Evolutionary conservation across 192 early-diverging fungal species (phyloP).

Genomic region (Helicostylum pulchrum): DNA sequence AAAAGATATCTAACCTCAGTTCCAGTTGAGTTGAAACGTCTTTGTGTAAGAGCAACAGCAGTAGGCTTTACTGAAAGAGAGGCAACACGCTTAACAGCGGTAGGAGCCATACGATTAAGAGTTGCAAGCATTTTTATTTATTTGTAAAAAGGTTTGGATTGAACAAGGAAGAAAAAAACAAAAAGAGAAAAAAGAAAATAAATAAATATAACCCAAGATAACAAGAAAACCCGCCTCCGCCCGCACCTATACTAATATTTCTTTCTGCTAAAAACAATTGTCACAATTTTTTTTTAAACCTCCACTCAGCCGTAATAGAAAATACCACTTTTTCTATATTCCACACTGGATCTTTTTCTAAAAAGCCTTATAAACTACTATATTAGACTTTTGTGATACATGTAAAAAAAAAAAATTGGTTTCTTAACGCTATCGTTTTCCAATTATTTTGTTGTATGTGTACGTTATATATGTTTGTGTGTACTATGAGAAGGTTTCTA

Average conservation of each 20-base stretch:
- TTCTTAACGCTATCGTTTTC: too few species aligned
- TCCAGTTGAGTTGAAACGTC: conserved; percentile 34
- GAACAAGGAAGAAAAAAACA: background rate
- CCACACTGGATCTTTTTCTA: too few species aligned
- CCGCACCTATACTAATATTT: background rate
- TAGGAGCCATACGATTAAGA: conserved; percentile 32
- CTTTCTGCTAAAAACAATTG: too few species aligned
- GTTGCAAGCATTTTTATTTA: conserved; percentile 4
- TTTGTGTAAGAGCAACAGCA: conserved; percentile 24
- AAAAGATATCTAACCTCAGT: conserved; percentile 25
- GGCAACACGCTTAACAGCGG: conserved; percentile 25
- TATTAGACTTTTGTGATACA: background rate
- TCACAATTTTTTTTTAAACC: too few species aligned
- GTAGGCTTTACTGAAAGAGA: conserved; percentile 21
- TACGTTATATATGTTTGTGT: too few species aligned
- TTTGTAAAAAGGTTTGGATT: background rate
- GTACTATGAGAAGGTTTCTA: too few species aligned
- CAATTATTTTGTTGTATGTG: too few species aligned
- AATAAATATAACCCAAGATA: background rate
- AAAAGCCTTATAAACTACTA: too few species aligned
- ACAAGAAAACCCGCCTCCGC: conserved; percentile 5
- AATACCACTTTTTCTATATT: too few species aligned
- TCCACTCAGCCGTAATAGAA: too few species aligned
- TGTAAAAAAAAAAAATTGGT: background rate
- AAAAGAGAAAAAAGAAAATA: conserved; percentile 12